Evolutionary conservation across 352 stramenopile genomes (phyloP).

Genomic region (Pythium grandisporangium): DNA sequence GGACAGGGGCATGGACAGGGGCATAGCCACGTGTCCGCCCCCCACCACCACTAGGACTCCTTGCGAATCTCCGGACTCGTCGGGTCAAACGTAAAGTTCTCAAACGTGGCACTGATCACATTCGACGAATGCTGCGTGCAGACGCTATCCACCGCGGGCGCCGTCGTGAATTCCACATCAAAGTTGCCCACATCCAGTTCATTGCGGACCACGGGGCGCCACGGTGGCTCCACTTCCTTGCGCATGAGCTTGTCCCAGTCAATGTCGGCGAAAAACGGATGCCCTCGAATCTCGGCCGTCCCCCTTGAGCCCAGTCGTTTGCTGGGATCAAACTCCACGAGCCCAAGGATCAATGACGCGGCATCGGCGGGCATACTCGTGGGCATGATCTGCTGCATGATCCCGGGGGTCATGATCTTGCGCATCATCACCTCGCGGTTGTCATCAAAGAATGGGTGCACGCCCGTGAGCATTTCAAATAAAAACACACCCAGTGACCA

Average conservation of each 20-base stretch:
- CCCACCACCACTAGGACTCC: too few relatives aligned
- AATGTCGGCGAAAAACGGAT: slow-evolving; percentile 81
- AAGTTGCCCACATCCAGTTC: slow-evolving; percentile 78
- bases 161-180: slow-evolving; percentile 62
- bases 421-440: slow-evolving; percentile 78
- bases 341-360: slow-evolving; percentile 53
- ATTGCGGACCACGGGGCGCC: slow-evolving; percentile 50
- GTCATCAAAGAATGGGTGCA: slow-evolving; percentile 84
- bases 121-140: slow-evolving; percentile 55
- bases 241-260: slow-evolving; percentile 75
- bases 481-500: slow-evolving; percentile 89
- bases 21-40: too few relatives aligned
- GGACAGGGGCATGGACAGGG: too few relatives aligned
- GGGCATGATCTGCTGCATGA: slow-evolving; percentile 51
- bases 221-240: slow-evolving; percentile 45
- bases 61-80: slow-evolving; percentile 48
- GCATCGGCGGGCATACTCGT: slow-evolving; percentile 56
- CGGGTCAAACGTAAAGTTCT: slow-evolving; percentile 72
- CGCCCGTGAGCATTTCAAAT: slow-evolving; percentile 87
- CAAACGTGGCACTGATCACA: slow-evolving; percentile 50
- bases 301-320: slow-evolving; percentile 54
- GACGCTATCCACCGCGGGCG: slow-evolving; percentile 67
- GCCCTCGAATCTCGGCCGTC: slow-evolving; percentile 56
- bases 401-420: slow-evolving; percentile 81
- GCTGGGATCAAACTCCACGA: slow-evolving; percentile 69